Evolutionary conservation across 257 asterid genomes (phyloP), one percentile per base, ranked within the genome.

Genomic region (Linaria vulgaris): DNA sequence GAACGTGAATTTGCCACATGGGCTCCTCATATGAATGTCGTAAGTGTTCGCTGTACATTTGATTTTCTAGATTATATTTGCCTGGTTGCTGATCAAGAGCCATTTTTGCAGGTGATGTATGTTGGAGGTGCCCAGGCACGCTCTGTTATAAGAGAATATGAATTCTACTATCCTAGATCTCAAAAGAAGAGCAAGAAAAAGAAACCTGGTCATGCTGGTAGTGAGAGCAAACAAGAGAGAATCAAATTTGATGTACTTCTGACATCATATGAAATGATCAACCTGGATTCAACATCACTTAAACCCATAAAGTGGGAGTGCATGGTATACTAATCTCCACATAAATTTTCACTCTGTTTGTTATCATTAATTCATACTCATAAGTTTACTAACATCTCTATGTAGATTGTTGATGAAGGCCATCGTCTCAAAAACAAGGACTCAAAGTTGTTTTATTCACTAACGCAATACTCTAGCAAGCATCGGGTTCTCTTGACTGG

Each of bases 1-100:
- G 99, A 94, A 68, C 97, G 97, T 56, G 99, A 94, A 78, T 94
- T 94, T 84, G 90, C 99, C 74, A 79, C 84, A 63, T 94, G 99
- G 99, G 97, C 99, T 67, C 99, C 99, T 66, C 96, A 94, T 57
- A 80, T 94, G 94, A 94, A 94, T 82, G 97, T 94, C 63, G 99
- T 94, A 84, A 80, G 99, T 85, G 73, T 59, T 65, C 71, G 54
- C 45, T 43, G 41, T 12, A 9, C 62, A 53, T 63, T 20, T 22
- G 61, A 64, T 64, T 46, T 17, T 56, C 39, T 6, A 43, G 50
- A 9, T 39, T 59, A 47, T 22, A 14, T 13, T 1, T 22, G 23
- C 21, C 20, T 12, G 50, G 45, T 60, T 67, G 66, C 65, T 64
- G 58, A 72, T 75, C 49, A 53, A 38, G 52, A 73, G 52, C 65